Conservation (phyloP, 2,329 filamentous ascomycete genomes). For the Hypoxylon sp. region DNA sequence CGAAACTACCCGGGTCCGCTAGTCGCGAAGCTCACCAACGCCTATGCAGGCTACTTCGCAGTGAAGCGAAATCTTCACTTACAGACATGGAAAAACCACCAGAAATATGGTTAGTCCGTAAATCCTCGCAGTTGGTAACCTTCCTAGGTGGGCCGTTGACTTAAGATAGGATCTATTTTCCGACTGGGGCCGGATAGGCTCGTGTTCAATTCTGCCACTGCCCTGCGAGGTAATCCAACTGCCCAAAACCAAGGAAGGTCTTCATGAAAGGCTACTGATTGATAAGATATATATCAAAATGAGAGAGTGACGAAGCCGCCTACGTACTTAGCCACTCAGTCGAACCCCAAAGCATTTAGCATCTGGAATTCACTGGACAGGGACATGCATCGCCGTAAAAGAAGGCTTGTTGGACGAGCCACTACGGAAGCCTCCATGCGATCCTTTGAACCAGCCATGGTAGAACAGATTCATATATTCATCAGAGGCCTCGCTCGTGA, state of each 20-base stretch:
- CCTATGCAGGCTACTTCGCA: conserved; percentile 9
- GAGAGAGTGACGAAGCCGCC: conserved; percentile 26
- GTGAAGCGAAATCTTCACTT: conserved; percentile 12
- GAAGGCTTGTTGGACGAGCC: conserved; percentile 27
- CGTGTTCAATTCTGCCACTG: conserved; percentile 31
- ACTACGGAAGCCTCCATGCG: conserved; percentile 26
- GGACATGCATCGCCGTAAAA: conserved; percentile 22
- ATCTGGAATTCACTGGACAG: conserved; percentile 21
- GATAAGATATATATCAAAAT: conserved; percentile 30
- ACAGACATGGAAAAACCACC: conserved; percentile 8
- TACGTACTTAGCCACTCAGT: conserved; percentile 13
- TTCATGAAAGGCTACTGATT: not conserved
- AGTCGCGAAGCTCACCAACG: conserved; percentile 8
- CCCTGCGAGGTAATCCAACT: conserved; percentile 23
- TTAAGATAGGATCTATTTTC: conserved; percentile 18
- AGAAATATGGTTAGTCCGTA: conserved; percentile 21
- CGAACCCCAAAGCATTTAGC: conserved; percentile 2
- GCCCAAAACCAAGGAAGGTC: no score
- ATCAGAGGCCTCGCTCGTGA: conserved; percentile 2
- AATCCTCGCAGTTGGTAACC: not conserved
- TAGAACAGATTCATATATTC: conserved; percentile 30
- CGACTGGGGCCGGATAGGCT: conserved; percentile 31
- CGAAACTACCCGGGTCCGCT: conserved; percentile 15
- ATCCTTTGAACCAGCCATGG: conserved; percentile 29
- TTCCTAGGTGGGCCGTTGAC: not conserved